A percentile compares a stretch with the other conserved stretches of the same genome.
Conservation (phyloP, 352 stramenopile genomes). For the Phytophthora hybrid region DNA sequence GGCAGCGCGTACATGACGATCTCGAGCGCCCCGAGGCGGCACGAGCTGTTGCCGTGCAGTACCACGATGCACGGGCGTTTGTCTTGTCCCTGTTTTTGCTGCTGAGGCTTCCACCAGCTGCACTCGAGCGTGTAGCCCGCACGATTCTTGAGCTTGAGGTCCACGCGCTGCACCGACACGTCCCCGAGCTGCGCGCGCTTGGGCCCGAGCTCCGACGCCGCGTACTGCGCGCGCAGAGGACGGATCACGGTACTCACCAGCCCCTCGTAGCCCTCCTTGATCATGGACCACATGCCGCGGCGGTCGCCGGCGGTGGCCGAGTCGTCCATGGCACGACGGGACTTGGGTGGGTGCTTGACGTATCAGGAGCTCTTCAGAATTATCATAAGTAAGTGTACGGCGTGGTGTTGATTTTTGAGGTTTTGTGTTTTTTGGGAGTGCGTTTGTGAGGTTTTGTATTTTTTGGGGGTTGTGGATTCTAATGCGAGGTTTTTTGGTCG, state of each 20-base stretch:
- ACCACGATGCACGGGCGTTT: constrained; percentile 83
- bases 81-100: constrained; percentile 9
- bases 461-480: constrained; percentile 18
- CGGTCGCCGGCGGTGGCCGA: constrained; percentile 54
- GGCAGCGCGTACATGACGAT: constrained; percentile 82
- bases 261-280: constrained; percentile 85
- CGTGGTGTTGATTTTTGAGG: constrained; percentile 12
- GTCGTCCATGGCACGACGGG: constrained; percentile 43
- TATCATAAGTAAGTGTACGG: background rate
- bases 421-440: constrained; percentile 10
- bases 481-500: background rate
- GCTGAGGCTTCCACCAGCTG: constrained; percentile 84
- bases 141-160: constrained; percentile 81
- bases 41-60: constrained; percentile 88
- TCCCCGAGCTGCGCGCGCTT: constrained; percentile 63
- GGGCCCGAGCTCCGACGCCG: constrained; percentile 67
- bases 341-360: background rate
- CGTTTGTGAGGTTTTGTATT: background rate
- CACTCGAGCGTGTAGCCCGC: constrained; percentile 82
- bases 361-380: constrained; percentile 1
- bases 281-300: constrained; percentile 84
- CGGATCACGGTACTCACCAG: constrained; percentile 87
- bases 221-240: constrained; percentile 71
- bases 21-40: constrained; percentile 72
- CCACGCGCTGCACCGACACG: constrained; percentile 68